A percentile compares a stretch with the other conserved stretches of the same genome.
Evolutionary conservation across 2,329 filamentous ascomycete genomes (phyloP).

Genomic region (Cladosporium velox): DNA sequence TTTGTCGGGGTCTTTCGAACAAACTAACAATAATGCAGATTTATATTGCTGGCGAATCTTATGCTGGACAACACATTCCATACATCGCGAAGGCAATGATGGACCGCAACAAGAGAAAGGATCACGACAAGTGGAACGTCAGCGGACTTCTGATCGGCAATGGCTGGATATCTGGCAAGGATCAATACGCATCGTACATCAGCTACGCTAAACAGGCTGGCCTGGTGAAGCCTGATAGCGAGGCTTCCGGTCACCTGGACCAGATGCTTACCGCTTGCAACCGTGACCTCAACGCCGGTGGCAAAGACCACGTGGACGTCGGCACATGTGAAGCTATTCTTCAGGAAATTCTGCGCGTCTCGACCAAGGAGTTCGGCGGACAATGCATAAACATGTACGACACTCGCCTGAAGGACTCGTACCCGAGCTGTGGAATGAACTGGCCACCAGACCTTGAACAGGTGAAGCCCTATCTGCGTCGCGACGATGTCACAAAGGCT

Average conservation of each 20-base stretch:
- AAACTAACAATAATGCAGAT: constrained; percentile 56
- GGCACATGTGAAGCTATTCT: constrained; percentile 75
- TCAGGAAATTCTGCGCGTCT: constrained; percentile 67
- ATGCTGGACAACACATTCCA: constrained; percentile 93
- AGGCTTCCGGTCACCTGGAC: constrained; percentile 62
- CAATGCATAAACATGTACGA: constrained; percentile 97
- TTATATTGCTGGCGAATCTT: constrained; percentile 94
- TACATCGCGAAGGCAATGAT: constrained; percentile 93
- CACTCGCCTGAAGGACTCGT: constrained; percentile 77
- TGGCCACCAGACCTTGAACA: constrained; percentile 86
- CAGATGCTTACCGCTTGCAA: constrained; percentile 9
- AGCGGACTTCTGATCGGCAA: constrained; percentile 91
- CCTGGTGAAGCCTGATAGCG: constrained; percentile 68
- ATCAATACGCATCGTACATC: constrained; percentile 89
- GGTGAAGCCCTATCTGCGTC: constrained; percentile 82
- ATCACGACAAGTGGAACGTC: constrained; percentile 68
- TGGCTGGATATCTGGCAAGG: constrained; percentile 88
- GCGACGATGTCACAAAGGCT: constrained; percentile 73
- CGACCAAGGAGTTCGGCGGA: constrained; percentile 50
- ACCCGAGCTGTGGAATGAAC: constrained; percentile 90
- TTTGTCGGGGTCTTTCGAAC: too few relatives aligned
- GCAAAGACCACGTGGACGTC: constrained; percentile 66
- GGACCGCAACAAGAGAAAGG: constrained; percentile 69
- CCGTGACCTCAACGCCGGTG: constrained; percentile 54
- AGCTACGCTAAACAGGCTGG: constrained; percentile 76